Percentiles rank a stretch among this genome's conserved stretches.
phyloP scores from a whole-genome alignment of 768 basidiomycete genomes.

The Leccinum olivaceopallidum region DNA sequence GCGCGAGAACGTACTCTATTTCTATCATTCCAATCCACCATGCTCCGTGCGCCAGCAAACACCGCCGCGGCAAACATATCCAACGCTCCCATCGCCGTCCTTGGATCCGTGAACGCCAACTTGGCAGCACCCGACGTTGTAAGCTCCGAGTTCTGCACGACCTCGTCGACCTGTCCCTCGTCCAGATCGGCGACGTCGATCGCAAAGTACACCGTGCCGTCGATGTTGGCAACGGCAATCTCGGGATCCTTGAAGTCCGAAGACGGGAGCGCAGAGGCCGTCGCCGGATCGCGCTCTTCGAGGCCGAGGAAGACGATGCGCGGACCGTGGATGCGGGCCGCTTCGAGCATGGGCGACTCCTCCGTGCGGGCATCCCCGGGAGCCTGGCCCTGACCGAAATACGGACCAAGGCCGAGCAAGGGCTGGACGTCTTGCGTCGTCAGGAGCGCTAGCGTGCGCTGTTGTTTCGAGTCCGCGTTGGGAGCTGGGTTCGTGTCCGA shows the following conservation, averaged over 20 bases:
- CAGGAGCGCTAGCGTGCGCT: constrained; percentile 50
- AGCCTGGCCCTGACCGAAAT: constrained; percentile 68
- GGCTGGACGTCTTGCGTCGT: constrained; percentile 60
- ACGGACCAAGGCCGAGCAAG: constrained; percentile 66
- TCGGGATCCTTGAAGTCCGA: constrained; percentile 63
- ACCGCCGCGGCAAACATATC: constrained; percentile 69
- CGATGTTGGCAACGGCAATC: constrained; percentile 53
- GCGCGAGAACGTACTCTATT: constrained; percentile 60
- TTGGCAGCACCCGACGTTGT: constrained; percentile 38
- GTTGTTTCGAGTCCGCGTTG: not conserved
- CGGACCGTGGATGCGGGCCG: constrained; percentile 57
- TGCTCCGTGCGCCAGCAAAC: constrained; percentile 73
- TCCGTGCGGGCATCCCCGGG: constrained; percentile 32
- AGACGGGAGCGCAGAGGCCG: constrained; percentile 56
- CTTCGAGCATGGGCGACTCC: constrained; percentile 43
- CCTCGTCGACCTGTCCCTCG: constrained; percentile 42
- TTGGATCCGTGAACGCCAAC: constrained; percentile 65
- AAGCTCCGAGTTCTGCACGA: constrained; percentile 40
- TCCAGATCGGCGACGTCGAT: constrained; percentile 66
- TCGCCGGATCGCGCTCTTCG: constrained; percentile 52
- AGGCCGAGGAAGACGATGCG: constrained; percentile 81
- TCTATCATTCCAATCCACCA: constrained; percentile 92
- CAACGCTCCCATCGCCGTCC: constrained; percentile 55
- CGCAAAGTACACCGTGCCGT: constrained; percentile 86
- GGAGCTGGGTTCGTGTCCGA: constrained; percentile 15